These are phyloP conservation scores for Emmonsiellopsis sp. DNA, from an alignment of 2,329 filamentous ascomycete genomes.

Conservation along the genomic window DNA sequence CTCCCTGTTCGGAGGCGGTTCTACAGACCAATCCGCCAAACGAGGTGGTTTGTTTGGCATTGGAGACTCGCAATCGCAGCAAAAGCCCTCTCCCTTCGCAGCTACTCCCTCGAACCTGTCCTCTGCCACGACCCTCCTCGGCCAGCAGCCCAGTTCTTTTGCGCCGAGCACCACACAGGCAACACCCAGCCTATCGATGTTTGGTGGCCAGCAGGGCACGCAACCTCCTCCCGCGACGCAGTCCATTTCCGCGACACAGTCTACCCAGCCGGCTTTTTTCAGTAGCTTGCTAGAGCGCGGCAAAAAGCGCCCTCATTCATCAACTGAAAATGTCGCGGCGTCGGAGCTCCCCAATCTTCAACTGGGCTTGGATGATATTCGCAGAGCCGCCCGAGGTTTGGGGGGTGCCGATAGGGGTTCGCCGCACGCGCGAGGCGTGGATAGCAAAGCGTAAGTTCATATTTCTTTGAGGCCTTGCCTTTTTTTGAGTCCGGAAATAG, in stretches of 20 bases:
- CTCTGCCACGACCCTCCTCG: background rate
- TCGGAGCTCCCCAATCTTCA: slow-evolving; percentile 83
- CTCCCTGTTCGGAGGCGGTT: slow-evolving; percentile 3
- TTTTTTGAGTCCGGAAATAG: background rate
- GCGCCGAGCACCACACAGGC: slow-evolving; percentile 12
- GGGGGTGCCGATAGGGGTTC: slow-evolving; percentile 57
- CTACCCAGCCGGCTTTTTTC: slow-evolving; percentile 51
- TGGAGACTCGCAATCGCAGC: slow-evolving; percentile 3
- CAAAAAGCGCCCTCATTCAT: slow-evolving; percentile 59
- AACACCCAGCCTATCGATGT: slow-evolving; percentile 17
- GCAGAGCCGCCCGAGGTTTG: slow-evolving; percentile 64
- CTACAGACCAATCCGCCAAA: slow-evolving; percentile 8
- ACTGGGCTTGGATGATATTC: slow-evolving; percentile 82
- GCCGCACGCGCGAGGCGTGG: slow-evolving; percentile 31
- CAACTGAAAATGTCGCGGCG: slow-evolving; percentile 40
- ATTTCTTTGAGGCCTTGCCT: background rate
- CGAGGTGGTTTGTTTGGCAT: slow-evolving; percentile 7
- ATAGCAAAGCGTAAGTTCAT: slow-evolving; percentile 45
- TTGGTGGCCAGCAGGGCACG: slow-evolving; percentile 15
- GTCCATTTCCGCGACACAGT: slow-evolving; percentile 19
- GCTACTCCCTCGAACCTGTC: background rate
- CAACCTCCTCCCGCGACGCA: slow-evolving; percentile 15
- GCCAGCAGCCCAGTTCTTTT: slow-evolving; percentile 4
- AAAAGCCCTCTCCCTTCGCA: slow-evolving; percentile 1
- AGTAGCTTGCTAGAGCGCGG: slow-evolving; percentile 56